Base-by-base conservation (phyloP, 129 eudicot genomes). In the Chrysanthemum seticuspe region DNA sequence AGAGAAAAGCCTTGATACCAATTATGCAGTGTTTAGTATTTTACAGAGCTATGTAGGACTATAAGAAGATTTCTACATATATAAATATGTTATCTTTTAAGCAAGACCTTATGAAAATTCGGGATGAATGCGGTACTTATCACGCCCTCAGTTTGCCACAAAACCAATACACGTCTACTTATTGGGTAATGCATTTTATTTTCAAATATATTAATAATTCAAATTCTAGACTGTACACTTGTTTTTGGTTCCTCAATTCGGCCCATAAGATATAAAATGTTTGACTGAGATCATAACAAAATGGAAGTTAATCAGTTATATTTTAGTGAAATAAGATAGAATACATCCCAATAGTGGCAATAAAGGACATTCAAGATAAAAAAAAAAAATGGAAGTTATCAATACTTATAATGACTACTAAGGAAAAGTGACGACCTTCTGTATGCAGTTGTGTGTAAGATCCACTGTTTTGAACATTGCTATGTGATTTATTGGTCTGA, bases 211-310 rank as follows among this genome's bases (percentile, higher is more conserved):
- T 62, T 29, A 18, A 31, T 50, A 48, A 51, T 51, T 62, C 55
- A 18, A 44, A 67, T 16, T 31, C 14, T 54, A 65, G 10, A 1
- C 6, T 8, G 57, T 13, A 19, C 16, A 65, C 71, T 45, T 53
- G 40, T 31, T 74, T 63, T 61, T 49, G 49, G 70, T 62, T 61
- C 50, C 11, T 63, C 62, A 16, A 74, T 60, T 36, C 13, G 2
- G 15, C 70, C 40, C 52, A 50, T 31, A 18, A 62, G 14, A 63
- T 13, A 65, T 6, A 19, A 10, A 62, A 29, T 8, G 4, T 14
- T 40, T 40, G 47, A 72, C 57, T 48, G 23, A 50, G 18, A 58
- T 49, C 47, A 50, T 7, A 55, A 34, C 12, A 10, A 12, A 27
- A 12, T 36, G 18, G 62, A 74, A 15, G 2, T 29, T 29, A 29